These are phyloP conservation scores for Rhodotorula sp. DNA, from an alignment of 1,284 basidiomycete genomes.

Conservation along the genomic window DNA sequence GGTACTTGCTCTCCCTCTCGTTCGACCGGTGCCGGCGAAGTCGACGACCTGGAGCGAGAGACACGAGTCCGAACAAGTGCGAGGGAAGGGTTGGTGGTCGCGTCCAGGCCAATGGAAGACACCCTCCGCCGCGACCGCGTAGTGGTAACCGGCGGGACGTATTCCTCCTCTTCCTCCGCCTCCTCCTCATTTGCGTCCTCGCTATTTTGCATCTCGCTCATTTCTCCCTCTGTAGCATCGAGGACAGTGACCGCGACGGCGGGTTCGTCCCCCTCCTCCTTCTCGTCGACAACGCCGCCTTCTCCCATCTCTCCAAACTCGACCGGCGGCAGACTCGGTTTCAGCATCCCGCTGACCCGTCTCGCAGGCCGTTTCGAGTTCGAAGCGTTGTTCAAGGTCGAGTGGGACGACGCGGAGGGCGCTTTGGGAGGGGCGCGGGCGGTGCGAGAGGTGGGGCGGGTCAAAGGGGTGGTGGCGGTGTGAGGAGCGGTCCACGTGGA, in stretches of 20 bases:
- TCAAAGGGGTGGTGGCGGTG: background rate
- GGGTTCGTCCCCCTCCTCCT: constrained; percentile 1
- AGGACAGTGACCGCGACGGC: too few relatives aligned
- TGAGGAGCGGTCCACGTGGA: background rate
- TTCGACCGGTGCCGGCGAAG: background rate
- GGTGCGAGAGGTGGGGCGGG: background rate
- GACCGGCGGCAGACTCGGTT: background rate
- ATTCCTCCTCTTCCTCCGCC: background rate
- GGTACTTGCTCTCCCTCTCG: background rate
- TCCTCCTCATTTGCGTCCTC: background rate
- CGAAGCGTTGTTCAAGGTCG: background rate
- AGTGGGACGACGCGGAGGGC: constrained; percentile 8
- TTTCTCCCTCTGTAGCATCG: background rate
- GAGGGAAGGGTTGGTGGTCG: background rate
- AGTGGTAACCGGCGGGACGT: background rate
- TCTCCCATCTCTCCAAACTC: background rate
- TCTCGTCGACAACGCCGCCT: background rate
- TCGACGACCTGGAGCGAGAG: background rate
- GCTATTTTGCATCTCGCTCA: background rate
- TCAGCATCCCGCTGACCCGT: constrained; percentile 7
- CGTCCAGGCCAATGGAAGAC: background rate
- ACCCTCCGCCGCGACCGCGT: background rate
- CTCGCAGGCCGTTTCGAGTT: background rate
- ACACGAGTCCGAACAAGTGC: background rate
- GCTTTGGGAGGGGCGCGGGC: constrained; percentile 16